A percentile compares a stretch with the other conserved stretches of the same genome.
phyloP scores from a whole-genome alignment of 257 asterid genomes.

The Solanum corneliomulleri region DNA sequence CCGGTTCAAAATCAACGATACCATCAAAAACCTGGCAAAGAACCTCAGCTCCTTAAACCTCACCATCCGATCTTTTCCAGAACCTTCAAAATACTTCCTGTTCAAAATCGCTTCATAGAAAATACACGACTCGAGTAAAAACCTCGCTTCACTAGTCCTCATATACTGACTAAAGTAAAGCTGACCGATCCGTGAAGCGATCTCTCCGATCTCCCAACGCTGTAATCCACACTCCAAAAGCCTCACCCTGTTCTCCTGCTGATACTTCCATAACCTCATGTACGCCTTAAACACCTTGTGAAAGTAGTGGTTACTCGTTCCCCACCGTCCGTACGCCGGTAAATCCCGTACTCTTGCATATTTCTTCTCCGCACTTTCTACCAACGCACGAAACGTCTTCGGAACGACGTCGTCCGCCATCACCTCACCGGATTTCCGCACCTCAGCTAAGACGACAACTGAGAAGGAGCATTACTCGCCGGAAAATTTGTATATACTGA shows the following conservation, averaged over 20 bases:
- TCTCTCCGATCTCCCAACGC: slow-evolving; percentile 98
- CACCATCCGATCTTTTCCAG: slow-evolving; percentile 61
- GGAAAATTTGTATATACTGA: neutral
- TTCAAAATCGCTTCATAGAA: slow-evolving; percentile 86
- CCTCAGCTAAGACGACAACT: neutral
- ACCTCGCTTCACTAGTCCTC: slow-evolving; percentile 91
- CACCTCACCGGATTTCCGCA: slow-evolving; percentile 6
- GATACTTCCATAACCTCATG: slow-evolving; percentile 80
- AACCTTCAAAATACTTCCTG: slow-evolving; percentile 73
- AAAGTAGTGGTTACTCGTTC: slow-evolving; percentile 50
- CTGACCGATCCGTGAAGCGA: slow-evolving; percentile 97
- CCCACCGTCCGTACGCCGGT: slow-evolving; percentile 61
- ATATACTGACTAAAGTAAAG: slow-evolving; percentile 79
- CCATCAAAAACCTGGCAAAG: slow-evolving; percentile 87
- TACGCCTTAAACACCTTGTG: slow-evolving; percentile 86
- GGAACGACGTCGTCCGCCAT: slow-evolving; percentile 45
- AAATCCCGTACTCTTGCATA: slow-evolving; percentile 90
- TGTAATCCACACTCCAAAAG: slow-evolving; percentile 67
- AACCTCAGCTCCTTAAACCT: slow-evolving; percentile 95
- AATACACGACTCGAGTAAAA: slow-evolving; percentile 73
- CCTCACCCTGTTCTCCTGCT: slow-evolving; percentile 74
- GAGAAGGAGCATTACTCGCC: neutral
- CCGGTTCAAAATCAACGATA: slow-evolving; percentile 62
- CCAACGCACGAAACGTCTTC: slow-evolving; percentile 48
- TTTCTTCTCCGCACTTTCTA: slow-evolving; percentile 81